phyloP scores from a whole-genome alignment of 306 rosid genomes.

The Albizia julibrissin region DNA sequence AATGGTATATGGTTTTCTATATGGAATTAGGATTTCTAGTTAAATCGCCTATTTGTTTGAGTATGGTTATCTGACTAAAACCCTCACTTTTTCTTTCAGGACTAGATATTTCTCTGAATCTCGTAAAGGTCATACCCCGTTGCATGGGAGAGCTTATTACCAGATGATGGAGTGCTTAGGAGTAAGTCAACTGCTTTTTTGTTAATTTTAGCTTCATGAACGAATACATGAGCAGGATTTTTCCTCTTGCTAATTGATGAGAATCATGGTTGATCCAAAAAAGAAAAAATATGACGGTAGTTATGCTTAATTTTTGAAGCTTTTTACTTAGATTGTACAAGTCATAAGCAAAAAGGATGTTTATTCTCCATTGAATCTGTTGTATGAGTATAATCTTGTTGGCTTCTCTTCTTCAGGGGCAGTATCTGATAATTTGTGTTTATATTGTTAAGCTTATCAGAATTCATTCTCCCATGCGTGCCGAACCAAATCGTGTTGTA shows the following conservation, averaged over 20 bases:
- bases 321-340: constrained; percentile 2
- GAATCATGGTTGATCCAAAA: background rate
- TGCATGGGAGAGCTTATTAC: constrained; percentile 96
- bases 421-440: constrained; percentile 28
- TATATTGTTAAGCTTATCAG: constrained; percentile 70
- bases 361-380: background rate
- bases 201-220: constrained; percentile 21
- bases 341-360: constrained; percentile 9
- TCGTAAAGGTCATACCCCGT: constrained; percentile 93
- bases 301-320: constrained; percentile 12
- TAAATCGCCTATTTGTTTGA: constrained; percentile 7
- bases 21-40: constrained; percentile 21
- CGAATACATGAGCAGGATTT: background rate
- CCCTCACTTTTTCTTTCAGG: constrained; percentile 50
- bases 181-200: constrained; percentile 54
- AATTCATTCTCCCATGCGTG: constrained; percentile 96
- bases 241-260: constrained; percentile 9
- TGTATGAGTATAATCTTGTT: constrained; percentile 10
- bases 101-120: constrained; percentile 99
- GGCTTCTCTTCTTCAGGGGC: constrained; percentile 16
- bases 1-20: constrained; percentile 62
- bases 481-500: constrained; percentile 83
- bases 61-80: constrained; percentile 30
- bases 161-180: constrained; percentile 99
- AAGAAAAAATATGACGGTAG: background rate